These are phyloP conservation scores for Fusarium sulawesiense DNA, from an alignment of 2,329 filamentous ascomycete species.

Conservation along the genomic window DNA sequence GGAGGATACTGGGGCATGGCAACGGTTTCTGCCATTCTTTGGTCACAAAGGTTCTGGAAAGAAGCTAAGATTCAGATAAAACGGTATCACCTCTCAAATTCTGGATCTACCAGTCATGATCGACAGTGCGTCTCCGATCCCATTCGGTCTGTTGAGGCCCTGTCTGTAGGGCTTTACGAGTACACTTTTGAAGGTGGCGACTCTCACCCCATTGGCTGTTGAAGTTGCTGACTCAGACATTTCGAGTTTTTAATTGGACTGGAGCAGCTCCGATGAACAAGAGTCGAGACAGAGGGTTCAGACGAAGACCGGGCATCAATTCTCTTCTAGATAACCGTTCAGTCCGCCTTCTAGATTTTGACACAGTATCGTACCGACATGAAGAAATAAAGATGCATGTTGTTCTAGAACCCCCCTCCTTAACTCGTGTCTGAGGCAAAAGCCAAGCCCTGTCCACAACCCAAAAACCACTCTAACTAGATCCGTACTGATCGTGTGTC, in stretches of 20 bases:
- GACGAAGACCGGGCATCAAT: background rate
- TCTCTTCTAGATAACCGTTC: background rate
- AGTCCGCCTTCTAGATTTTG: too few species aligned
- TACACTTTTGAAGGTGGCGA: background rate
- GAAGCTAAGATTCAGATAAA: background rate
- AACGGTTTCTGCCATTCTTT: background rate
- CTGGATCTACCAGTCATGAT: background rate
- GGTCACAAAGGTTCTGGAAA: background rate
- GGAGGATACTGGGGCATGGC: background rate
- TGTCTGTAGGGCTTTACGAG: background rate
- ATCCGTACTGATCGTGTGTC: constrained; percentile 10
- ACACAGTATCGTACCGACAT: background rate
- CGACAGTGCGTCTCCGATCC: background rate
- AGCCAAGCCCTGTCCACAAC: background rate
- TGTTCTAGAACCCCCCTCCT: background rate
- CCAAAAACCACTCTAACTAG: constrained; percentile 4
- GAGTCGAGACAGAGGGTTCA: background rate
- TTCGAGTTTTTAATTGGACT: background rate
- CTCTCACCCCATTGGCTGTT: background rate
- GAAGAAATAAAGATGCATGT: background rate
- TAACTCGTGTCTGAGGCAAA: background rate
- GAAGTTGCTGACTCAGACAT: background rate
- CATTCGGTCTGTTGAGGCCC: background rate
- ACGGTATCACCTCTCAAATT: background rate
- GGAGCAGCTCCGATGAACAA: background rate